A percentile compares a stretch with the other conserved stretches of the same genome.
phyloP scores from a whole-genome alignment of 805 yeast species.

The Candida dajiaensis region DNA sequence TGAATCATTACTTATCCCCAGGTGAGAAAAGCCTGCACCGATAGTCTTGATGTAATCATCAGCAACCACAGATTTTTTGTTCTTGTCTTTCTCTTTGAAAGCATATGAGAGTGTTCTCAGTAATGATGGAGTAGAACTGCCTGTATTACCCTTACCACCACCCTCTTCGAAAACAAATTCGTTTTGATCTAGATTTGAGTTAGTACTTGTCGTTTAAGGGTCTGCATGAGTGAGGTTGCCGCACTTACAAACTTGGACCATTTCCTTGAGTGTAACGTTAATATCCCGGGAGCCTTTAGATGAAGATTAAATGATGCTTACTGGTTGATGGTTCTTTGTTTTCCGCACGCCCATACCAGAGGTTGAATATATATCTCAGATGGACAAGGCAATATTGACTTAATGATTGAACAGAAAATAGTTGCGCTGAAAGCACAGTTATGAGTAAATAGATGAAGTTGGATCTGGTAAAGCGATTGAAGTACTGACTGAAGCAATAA shows the following conservation, averaged over 20 bases:
- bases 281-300: background rate
- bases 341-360: constrained; percentile 16
- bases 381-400: background rate
- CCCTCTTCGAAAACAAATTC: constrained; percentile 64
- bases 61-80: constrained; percentile 23
- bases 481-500: background rate
- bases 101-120: constrained; percentile 21
- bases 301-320: constrained; percentile 2
- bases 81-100: constrained; percentile 17
- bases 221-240: background rate
- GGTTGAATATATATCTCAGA: background rate
- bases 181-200: constrained; percentile 27
- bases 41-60: constrained; percentile 35
- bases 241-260: constrained; percentile 30
- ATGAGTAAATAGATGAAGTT: background rate
- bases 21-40: constrained; percentile 53
- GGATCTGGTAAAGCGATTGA: background rate
- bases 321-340: constrained; percentile 15
- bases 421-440: background rate
- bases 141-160: constrained; percentile 61
- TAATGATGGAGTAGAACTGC: constrained; percentile 35
- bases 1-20: constrained; percentile 31
- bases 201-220: constrained; percentile 2
- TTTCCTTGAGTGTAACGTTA: constrained; percentile 26
- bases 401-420: background rate